Percentiles rank a stretch among this genome's conserved stretches.
Conservation (phyloP, 768 basidiomycete species). For the Jaapia argillacea region DNA sequence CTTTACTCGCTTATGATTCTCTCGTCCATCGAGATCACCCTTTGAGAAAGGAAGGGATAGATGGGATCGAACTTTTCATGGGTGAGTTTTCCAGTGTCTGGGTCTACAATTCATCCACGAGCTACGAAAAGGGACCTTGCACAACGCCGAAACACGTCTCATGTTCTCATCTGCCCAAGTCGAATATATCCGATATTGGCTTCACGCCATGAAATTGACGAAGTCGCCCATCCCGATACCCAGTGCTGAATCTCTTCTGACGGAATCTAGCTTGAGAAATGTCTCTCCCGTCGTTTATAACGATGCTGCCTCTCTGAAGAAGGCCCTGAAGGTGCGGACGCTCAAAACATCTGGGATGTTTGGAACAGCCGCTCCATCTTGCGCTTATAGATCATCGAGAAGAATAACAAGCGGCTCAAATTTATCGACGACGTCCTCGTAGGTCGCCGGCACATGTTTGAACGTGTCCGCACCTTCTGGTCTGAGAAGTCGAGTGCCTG, state of each 20-base stretch:
- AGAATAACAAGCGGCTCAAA: conserved; percentile 72
- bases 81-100: conserved; percentile 30
- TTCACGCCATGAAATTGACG: conserved; percentile 65
- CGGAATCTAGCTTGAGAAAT: conserved; percentile 42
- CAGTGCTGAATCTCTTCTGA: conserved; percentile 68
- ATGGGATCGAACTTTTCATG: conserved; percentile 64
- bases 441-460: conserved; percentile 53
- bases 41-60: conserved; percentile 46
- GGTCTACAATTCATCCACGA: not conserved
- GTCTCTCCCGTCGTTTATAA: conserved; percentile 49
- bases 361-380: not conserved
- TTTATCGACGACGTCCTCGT: conserved; percentile 46
- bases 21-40: conserved; percentile 67
- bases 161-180: conserved; percentile 78
- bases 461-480: conserved; percentile 58
- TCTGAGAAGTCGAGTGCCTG: conserved; percentile 54
- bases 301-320: conserved; percentile 43
- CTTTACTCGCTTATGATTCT: conserved; percentile 57
- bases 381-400: conserved; percentile 51
- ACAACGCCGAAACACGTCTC: conserved; percentile 66
- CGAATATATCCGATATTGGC: conserved; percentile 80
- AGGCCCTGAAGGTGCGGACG: conserved; percentile 43
- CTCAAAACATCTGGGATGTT: not conserved
- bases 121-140: conserved; percentile 42
- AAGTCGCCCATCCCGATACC: conserved; percentile 59